These are phyloP conservation scores for Magnolia kwangsiensis DNA, from an alignment of 164 flowering plant species.

Conservation along the genomic window DNA sequence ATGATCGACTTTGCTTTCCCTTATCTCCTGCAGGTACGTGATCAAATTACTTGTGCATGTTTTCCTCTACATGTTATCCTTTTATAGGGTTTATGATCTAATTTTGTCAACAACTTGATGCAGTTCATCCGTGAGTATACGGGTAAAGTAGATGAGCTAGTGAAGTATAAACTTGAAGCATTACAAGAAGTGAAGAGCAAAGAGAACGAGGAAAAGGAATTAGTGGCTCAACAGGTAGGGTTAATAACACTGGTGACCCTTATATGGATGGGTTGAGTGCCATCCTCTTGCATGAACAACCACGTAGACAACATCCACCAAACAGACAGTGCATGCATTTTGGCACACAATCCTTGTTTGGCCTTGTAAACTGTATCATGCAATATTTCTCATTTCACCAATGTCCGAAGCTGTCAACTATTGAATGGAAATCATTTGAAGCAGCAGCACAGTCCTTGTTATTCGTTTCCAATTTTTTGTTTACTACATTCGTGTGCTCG, in stretches of 20 bases:
- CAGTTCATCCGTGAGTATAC: conserved; percentile 87
- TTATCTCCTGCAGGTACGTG: conserved; percentile 78
- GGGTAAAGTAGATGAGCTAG: conserved; percentile 87
- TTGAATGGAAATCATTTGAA: neutral
- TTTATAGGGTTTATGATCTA: neutral
- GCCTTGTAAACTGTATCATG: neutral
- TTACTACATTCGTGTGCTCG: too few species aligned
- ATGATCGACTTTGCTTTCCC: conserved; percentile 97
- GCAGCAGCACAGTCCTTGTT: neutral
- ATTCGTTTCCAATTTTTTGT: neutral
- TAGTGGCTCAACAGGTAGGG: conserved; percentile 84
- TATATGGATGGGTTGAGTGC: neutral
- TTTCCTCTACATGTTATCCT: neutral
- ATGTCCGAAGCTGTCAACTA: too few species aligned
- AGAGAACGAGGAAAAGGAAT: conserved; percentile 88
- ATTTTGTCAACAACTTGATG: conserved; percentile 1
- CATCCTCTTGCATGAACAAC: neutral
- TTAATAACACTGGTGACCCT: neutral
- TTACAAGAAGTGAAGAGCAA: conserved; percentile 70
- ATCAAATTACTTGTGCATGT: neutral
- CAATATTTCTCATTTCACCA: too few species aligned
- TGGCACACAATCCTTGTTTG: neutral
- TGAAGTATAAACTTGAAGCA: conserved; percentile 84
- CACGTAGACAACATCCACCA: too few species aligned
- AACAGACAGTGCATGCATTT: neutral